Evolutionary conservation across 2,329 filamentous ascomycete species (phyloP), one percentile per base, ranked within the genome.

Genomic region (Pochonia chlamydosporia): DNA sequence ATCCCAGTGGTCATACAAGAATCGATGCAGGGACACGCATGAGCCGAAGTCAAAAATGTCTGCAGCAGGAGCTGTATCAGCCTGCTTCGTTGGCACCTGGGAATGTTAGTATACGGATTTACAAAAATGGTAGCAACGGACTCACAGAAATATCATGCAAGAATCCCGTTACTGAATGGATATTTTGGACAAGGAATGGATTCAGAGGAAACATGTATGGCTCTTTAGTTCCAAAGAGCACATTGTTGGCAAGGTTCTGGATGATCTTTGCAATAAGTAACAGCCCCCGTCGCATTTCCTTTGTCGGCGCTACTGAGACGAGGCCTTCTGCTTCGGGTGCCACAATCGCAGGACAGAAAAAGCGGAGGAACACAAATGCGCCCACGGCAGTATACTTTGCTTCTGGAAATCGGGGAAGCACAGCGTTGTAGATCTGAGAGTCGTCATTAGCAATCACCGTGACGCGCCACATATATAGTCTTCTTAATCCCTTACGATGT

Each of bases 141-240:
- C 49, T 61, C 58, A 82, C 82, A 30, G 82, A 85, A 50, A 87
- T 85, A 56, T 85, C 79, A 23, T 81, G 72, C 24, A 87, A 64
- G 55, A 87, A 87, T 0, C 76, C 78, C 2, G 82, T 86, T 14
- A 87, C 80, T 28, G 74, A 69, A 59, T 83, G 84, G 44, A 87
- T 86, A 53, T 87, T 84, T 52, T 83, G 73, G 1, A 81, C 80
- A 20, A 87, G 63, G 51, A 87, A 87, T 49, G 84, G 76, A 57
- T 87, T 86, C 20, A 87, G 65, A 2, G 83, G 81, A 51, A 81
- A 84, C 84, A 87, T 87, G 57, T 85, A 87, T 3, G 81, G 79
- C 58, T 87, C 83, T 61, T 87, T 87, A 28, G 81, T 81, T 4
- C 84, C 83, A 54, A 87, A 87, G 2, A 86, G 69, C 24, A 86